phyloP scores from a whole-genome alignment of 805 yeast species.

The Wickerhamiella azyma region DNA sequence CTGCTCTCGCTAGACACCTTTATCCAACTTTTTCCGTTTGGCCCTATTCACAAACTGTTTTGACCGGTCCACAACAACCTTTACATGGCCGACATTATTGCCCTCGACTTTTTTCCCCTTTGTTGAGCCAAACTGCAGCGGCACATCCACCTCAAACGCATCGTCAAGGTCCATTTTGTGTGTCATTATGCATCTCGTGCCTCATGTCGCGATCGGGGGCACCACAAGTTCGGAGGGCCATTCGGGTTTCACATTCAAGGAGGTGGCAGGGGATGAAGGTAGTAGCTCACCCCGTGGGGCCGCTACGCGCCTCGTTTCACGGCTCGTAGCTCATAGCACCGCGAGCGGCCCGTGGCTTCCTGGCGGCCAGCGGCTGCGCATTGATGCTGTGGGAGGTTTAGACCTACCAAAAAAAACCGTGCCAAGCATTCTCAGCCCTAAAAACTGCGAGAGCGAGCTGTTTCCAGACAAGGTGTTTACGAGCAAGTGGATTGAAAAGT shows the following conservation, averaged over 20 bases:
- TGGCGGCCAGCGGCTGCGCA: constrained; percentile 4
- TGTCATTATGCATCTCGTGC: constrained; percentile 5
- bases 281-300: too few relatives aligned
- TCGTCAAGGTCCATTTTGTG: neutral
- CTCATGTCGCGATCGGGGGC: constrained; percentile 4
- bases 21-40: neutral
- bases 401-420: constrained; percentile 3
- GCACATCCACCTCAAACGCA: neutral
- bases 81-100: constrained; percentile 3
- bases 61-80: neutral
- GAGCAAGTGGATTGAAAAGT: constrained; percentile 40
- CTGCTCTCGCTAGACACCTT: neutral
- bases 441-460: constrained; percentile 28
- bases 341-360: constrained; percentile 9
- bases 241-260: neutral
- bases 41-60: constrained; percentile 1
- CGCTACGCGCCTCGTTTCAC: too few relatives aligned
- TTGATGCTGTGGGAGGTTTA: neutral
- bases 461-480: constrained; percentile 33
- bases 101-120: constrained; percentile 3
- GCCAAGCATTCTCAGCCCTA: constrained; percentile 32
- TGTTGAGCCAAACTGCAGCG: neutral
- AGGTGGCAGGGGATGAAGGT: too few relatives aligned
- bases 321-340: neutral
- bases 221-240: neutral